Evolutionary conservation across 2,329 filamentous ascomycete genomes (phyloP), one percentile per base, ranked within the genome.

Genomic region (Trichoderma atrobrunneum): DNA sequence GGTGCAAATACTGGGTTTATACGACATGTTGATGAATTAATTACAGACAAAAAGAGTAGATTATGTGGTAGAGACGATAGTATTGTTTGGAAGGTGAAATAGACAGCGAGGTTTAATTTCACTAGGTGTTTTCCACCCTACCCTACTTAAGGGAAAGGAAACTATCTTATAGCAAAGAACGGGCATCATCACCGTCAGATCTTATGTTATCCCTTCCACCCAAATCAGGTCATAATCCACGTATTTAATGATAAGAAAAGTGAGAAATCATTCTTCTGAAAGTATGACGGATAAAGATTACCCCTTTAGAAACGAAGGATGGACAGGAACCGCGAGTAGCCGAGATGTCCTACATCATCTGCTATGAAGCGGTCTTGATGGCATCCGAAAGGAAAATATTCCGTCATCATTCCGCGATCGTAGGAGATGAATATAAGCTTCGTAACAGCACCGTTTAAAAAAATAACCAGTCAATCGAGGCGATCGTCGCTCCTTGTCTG

Each of bases 1-100:
- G 74, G 91, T 92, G 72, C 90, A 90, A 78, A 95, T 94, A 51
- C 87, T 91, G 74, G 91, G 87, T 74, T 85, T 86, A 79, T 62
- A 70, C 3, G 14, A 21, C 57, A 61, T 70, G 12, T 54, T 36
- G 57, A 5, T 32, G 7, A 36, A n/a, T 54, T 28, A 3, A 26
- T 18, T 62, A n/a, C 28, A 18, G 12, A 54, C 12, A 4, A 24
- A 62, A 5, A 61, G 10, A 11, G 2, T 1, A 26, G 7, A 39
- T 60, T 12, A 0, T 14, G 12, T 11, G 6, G 1, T 18, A 26
- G 24, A 51, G 39, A 18, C 7, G 3, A 43, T 2, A 43, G 16
- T 43, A 7, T 54, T 24, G 3, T 26, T 51, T 30, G 39, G 2
- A n/a, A 43, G 7, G 43, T 48, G 4, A 28, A 43, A 21, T 30